These are phyloP conservation scores for Nepenthes alata DNA, from an alignment of 179 eudicot species.

Conservation along the genomic window DNA sequence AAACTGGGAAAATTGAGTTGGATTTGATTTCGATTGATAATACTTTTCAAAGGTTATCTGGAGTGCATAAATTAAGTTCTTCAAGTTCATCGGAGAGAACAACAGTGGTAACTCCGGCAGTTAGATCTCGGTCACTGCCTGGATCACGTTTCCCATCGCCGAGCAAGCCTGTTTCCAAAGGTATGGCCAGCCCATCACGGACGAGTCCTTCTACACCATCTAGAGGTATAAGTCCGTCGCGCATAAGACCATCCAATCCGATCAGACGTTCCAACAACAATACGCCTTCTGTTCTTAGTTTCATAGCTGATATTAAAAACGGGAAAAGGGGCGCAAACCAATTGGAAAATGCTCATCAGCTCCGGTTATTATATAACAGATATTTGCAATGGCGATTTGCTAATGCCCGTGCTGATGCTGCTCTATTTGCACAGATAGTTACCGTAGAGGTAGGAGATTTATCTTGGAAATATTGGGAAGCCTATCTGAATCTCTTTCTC, in stretches of 20 bases:
- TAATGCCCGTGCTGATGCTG: constrained; percentile 61
- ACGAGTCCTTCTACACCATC: constrained; percentile 27
- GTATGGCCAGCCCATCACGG: constrained; percentile 35
- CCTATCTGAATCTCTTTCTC: too few species aligned
- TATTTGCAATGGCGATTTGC: constrained; percentile 84
- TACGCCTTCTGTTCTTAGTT: constrained; percentile 78
- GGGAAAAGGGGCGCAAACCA: constrained; percentile 60
- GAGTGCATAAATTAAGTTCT: constrained; percentile 20
- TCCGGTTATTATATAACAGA: constrained; percentile 67
- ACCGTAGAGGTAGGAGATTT: constrained; percentile 49
- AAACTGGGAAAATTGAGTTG: constrained; percentile 15
- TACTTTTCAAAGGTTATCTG: constrained; percentile 21
- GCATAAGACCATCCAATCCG: constrained; percentile 41
- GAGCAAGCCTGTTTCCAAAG: constrained; percentile 35
- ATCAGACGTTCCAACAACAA: constrained; percentile 40
- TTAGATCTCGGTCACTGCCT: constrained; percentile 39
- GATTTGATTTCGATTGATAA: constrained; percentile 35
- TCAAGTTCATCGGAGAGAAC: constrained; percentile 41
- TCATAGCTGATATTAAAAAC: constrained; percentile 64
- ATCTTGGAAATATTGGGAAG: too few species aligned
- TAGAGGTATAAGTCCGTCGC: constrained; percentile 33
- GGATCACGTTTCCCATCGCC: constrained; percentile 59
- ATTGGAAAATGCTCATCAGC: constrained; percentile 79
- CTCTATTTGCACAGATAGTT: constrained; percentile 37
- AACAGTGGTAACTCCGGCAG: constrained; percentile 17